Conservation (phyloP, 2,329 filamentous ascomycete species). For the Fusarium fracticaudum region DNA sequence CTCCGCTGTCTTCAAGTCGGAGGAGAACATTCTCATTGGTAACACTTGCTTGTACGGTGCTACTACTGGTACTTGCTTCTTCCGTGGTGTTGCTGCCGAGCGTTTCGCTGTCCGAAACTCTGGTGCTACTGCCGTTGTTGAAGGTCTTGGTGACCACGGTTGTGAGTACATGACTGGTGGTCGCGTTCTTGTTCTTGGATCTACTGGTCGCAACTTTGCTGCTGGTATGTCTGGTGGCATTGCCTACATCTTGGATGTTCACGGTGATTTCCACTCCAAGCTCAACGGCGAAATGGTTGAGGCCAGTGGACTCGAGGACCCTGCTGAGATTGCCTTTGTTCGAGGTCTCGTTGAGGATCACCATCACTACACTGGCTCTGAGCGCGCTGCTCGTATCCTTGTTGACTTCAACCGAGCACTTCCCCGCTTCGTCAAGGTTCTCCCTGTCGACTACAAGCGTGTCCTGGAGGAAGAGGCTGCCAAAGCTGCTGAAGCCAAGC, state of each 20-base stretch:
- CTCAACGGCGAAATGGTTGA: constrained; percentile 99
- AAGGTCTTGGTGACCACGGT: constrained; percentile 94
- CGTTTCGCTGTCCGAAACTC: constrained; percentile 97
- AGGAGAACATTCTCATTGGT: constrained; percentile 93
- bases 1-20: constrained; percentile 90
- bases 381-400: constrained; percentile 89
- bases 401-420: constrained; percentile 95
- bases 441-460: constrained; percentile 96
- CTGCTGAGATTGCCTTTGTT: constrained; percentile 87
- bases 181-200: constrained; percentile 85
- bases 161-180: constrained; percentile 99
- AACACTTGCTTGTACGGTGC: constrained; percentile 97
- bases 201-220: constrained; percentile 94
- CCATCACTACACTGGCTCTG: constrained; percentile 96
- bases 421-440: constrained; percentile 89
- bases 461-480: constrained; percentile 86
- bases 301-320: constrained; percentile 83
- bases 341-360: constrained; percentile 95
- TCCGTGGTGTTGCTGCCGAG: constrained; percentile 96
- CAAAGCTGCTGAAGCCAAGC: constrained; percentile 86
- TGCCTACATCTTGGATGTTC: constrained; percentile 90
- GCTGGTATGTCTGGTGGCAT: constrained; percentile 99
- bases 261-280: constrained; percentile 90
- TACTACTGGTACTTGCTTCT: constrained; percentile 90
- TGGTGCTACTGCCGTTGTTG: constrained; percentile 93